phyloP scores from a whole-genome alignment of 1,284 basidiomycete genomes.

The Apiotrichum porosum region DNA sequence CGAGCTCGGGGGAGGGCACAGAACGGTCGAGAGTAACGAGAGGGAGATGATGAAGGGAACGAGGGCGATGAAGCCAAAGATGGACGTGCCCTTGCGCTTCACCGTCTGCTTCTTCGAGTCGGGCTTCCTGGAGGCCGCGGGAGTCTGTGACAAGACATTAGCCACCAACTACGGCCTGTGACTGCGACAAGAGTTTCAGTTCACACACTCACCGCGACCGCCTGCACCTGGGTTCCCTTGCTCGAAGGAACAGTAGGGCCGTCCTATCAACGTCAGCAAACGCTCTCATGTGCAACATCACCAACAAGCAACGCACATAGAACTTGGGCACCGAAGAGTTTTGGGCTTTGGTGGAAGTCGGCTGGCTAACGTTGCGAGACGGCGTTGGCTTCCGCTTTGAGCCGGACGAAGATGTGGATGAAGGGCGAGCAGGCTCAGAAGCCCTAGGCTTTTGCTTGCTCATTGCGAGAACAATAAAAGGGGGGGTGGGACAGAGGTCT shows the following conservation, averaged over 20 bases:
- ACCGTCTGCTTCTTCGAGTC: neutral
- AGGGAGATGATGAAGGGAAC: slow-evolving; percentile 37
- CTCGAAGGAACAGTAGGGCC: slow-evolving; percentile 2
- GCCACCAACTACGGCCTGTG: too few species aligned
- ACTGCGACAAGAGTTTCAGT: neutral
- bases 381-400: too few species aligned
- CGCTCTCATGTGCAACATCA: too few species aligned
- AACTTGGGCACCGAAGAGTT: slow-evolving; percentile 8
- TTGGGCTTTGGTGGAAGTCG: neutral
- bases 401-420: too few species aligned
- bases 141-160: too few species aligned
- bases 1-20: slow-evolving; percentile 34
- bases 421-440: neutral
- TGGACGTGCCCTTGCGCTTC: too few species aligned
- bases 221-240: neutral
- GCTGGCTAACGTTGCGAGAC: neutral
- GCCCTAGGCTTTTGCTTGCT: slow-evolving; percentile 6
- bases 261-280: neutral
- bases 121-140: neutral
- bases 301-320: slow-evolving; percentile 5
- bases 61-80: slow-evolving; percentile 33
- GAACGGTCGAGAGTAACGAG: slow-evolving; percentile 40
- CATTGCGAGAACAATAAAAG: neutral
- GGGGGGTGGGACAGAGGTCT: too few species aligned
- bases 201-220: neutral